Evolutionary conservation across 345 rosid genomes (phyloP), one percentile per base, ranked within the genome.

Genomic region (Gossypium turneri): DNA sequence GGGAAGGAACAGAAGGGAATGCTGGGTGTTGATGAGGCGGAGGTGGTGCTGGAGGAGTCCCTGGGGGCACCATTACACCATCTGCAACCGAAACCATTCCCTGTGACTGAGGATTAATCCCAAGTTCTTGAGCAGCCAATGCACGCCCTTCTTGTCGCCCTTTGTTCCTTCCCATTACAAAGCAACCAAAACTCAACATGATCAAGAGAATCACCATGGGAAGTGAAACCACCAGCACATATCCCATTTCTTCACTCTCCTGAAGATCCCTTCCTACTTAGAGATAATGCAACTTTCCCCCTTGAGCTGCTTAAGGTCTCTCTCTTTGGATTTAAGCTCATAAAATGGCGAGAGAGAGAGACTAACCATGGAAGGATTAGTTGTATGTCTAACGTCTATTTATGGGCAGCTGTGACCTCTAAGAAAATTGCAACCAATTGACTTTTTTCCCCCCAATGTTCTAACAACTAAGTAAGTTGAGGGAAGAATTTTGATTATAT

Each of bases 151-250:
- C 97, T 64, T 84, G 86, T 75, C 90, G 87, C 6, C 94, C 96
- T 29, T 72, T 84, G 45, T 84, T 79, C 60, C 90, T 85, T 5
- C 98, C 94, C 1, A 92, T 73, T 76, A 77, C 86, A 72, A 85
- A 94, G 74, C 97, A 90, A 0, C 90, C 93, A 17, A 94, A 80
- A 17, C 25, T 27, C 6, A 50, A 29, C 2, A 69, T 12, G 63
- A 71, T 41, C 63, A 71, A 55, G 29, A 71, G 20, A 38, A 71
- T 9, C 51, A 71, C 63, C 63, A 55, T 53, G 51, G 70, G 74
- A 55, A 71, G 34, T 38, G 74, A 71, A 55, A 55, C 4, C 2
- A 71, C 44, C 51, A 71, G 50, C 48, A 70, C 63, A 53, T 11
- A 29, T 52, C 48, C 73, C 73, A 70, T 70, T 67, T 47, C 0